Evolutionary conservation across 345 rosid species (phyloP), one percentile per base, ranked within the genome.

Genomic region (Eutrema japonicum): DNA sequence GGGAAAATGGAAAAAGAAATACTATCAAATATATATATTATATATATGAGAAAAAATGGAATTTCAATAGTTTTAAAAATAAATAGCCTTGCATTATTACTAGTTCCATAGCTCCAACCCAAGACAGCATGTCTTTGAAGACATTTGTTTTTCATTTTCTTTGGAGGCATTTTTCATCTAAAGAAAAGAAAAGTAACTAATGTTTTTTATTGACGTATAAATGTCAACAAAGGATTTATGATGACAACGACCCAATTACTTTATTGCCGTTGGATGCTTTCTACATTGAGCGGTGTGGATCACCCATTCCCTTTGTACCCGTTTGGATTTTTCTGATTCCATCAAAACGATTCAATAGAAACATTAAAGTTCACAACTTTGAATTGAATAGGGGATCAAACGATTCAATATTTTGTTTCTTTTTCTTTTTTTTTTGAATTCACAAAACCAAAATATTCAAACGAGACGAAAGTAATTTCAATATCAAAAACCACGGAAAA

Each of bases 181-280:
- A 6, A 22, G 13, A 66, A 50, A 29, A 66, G 7, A 7, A 12
- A 37, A 37, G 29, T 6, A 66, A 36, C 12, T 48, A 35, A 12
- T 33, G 7, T 43, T 55, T 3, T 3, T 1, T 6, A 13, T 14
- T 36, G 43, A 56, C 9, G 61, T 56, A n/a, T 55, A 55, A n/a
- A 55, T 55, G 42, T 4, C 62, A 56, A 36, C 63, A 9, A 58
- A 58, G 3, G 22, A 38, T 36, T 48, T 47, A 38, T 59, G 38
- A 57, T 49, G 66, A 13, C 64, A 58, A 38, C 75, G 10, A 71
- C 38, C 51, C 62, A 63, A n/a, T 52, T 72, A 18, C 33, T 42
- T 36, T 18, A 42, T 26, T 18, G 47, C 46, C 38, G 64, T 72
- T 64, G 64, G 55, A 72, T 53, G 33, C n/a, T 54, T 53, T 53